A percentile compares a stretch with the other conserved stretches of the same genome.
These are phyloP conservation scores for Kernera saxatilis DNA, from an alignment of 345 rosid genomes.

Conservation along the genomic window DNA sequence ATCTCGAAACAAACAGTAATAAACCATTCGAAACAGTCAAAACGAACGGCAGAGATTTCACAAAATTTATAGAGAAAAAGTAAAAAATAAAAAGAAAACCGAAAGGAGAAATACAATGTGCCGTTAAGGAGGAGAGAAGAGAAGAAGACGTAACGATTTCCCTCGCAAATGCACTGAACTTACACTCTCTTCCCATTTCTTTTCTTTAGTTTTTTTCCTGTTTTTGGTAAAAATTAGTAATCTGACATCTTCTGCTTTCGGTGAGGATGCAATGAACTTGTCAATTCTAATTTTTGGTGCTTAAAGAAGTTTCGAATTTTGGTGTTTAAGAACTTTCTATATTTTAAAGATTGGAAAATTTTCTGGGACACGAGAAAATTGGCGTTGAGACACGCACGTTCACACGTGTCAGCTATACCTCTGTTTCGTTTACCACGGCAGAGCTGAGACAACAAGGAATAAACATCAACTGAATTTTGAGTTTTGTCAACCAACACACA, in stretches of 20 bases:
- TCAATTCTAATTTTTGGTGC: slow-evolving; percentile 3
- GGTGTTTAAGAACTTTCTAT: slow-evolving; percentile 22
- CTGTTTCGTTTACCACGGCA: slow-evolving; percentile 16
- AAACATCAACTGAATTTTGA: neutral
- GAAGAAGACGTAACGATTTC: slow-evolving; percentile 20
- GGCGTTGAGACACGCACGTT: neutral
- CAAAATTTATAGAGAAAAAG: neutral
- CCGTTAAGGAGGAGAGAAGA: neutral
- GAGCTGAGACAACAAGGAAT: slow-evolving; percentile 1
- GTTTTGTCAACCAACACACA: slow-evolving; percentile 9
- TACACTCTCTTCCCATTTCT: slow-evolving; percentile 13
- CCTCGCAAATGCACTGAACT: slow-evolving; percentile 23
- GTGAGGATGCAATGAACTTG: slow-evolving; percentile 28
- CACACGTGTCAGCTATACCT: slow-evolving; percentile 20
- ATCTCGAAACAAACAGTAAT: neutral
- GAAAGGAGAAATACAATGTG: slow-evolving; percentile 10
- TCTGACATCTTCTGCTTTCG: slow-evolving; percentile 22
- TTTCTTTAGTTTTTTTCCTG: neutral
- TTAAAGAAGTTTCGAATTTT: slow-evolving; percentile 9
- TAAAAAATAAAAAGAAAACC: neutral
- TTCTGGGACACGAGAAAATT: slow-evolving; percentile 2
- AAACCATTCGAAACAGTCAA: slow-evolving; percentile 5
- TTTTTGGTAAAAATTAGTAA: slow-evolving; percentile 1
- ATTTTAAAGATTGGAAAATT: neutral
- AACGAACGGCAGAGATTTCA: neutral